Evolutionary conservation across 768 basidiomycete genomes (phyloP).

Genomic region (Podaxis pistillaris): DNA sequence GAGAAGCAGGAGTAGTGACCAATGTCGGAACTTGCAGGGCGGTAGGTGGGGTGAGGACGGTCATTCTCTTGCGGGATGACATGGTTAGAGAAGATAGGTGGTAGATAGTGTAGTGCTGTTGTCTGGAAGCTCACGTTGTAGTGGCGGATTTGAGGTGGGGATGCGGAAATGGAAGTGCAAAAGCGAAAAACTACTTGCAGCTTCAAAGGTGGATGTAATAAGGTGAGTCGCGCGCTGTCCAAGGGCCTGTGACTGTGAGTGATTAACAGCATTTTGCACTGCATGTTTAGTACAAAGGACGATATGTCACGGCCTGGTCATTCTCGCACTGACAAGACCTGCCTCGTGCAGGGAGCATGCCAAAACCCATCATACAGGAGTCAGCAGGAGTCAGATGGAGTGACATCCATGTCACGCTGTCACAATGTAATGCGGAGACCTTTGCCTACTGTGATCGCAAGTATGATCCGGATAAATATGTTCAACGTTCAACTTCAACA

Average conservation of each 20-base stretch:
- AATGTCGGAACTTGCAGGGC: constrained; percentile 23
- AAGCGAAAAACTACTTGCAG: not conserved
- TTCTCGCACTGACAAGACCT: not conserved
- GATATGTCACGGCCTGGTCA: not conserved
- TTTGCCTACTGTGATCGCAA: not conserved
- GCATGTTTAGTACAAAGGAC: not conserved
- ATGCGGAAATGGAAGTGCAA: not conserved
- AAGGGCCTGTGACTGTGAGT: not conserved
- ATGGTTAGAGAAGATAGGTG: constrained; percentile 17
- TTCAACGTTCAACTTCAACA: not conserved
- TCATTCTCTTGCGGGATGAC: constrained; percentile 36
- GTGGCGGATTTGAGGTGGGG: not conserved
- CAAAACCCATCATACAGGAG: not conserved
- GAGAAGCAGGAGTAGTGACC: constrained; percentile 18
- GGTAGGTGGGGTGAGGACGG: constrained; percentile 35
- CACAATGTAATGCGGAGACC: not conserved
- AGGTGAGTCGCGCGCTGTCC: not conserved
- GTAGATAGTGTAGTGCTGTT: constrained; percentile 3
- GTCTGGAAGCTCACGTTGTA: not conserved
- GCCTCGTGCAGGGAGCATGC: constrained; percentile 13
- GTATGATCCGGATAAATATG: not conserved
- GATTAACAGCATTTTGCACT: not conserved
- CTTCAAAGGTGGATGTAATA: not conserved
- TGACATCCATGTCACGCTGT: not conserved
- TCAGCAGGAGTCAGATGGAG: too few relatives aligned